Percentiles rank a stretch among this genome's conserved stretches.
phyloP scores from a whole-genome alignment of 495 filamentous ascomycete genomes.

The Aspergillus avenaceus region DNA sequence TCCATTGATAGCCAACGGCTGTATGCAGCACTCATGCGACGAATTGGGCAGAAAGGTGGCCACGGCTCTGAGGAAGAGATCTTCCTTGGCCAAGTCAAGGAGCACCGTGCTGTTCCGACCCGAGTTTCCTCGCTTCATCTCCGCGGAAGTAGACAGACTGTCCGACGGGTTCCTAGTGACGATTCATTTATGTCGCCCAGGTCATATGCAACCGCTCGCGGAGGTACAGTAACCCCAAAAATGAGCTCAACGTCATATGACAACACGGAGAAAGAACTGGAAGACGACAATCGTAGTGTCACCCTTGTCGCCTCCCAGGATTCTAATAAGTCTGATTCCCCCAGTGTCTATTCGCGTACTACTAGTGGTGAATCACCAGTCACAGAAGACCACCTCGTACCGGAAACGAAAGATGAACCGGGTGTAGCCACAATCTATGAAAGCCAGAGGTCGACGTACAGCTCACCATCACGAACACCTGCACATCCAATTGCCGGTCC shows the following conservation, averaged over 20 bases:
- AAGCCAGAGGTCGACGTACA: slow-evolving; percentile 35
- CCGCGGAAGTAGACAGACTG: slow-evolving; percentile 25
- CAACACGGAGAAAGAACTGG: not conserved
- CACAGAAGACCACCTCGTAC: slow-evolving; percentile 9
- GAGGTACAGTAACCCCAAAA: slow-evolving; percentile 20
- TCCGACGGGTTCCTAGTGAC: slow-evolving; percentile 30
- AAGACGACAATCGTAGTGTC: not conserved
- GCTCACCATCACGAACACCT: slow-evolving; percentile 21
- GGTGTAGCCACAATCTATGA: slow-evolving; percentile 45
- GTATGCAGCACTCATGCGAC: slow-evolving; percentile 71
- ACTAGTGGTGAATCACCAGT: slow-evolving; percentile 41
- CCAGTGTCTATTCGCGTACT: slow-evolving; percentile 55
- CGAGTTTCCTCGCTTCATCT: slow-evolving; percentile 25
- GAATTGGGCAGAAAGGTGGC: slow-evolving; percentile 39
- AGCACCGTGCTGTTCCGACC: slow-evolving; percentile 29
- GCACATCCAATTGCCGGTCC: slow-evolving; percentile 1
- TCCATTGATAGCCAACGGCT: slow-evolving; percentile 60
- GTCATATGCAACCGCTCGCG: slow-evolving; percentile 29
- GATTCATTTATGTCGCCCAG: slow-evolving; percentile 27
- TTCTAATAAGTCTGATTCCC: slow-evolving; percentile 23
- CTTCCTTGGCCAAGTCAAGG: slow-evolving; percentile 26
- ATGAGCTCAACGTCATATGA: not conserved
- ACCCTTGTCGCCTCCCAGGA: not conserved
- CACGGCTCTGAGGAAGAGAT: slow-evolving; percentile 29
- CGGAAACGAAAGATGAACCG: slow-evolving; percentile 21